Evolutionary conservation across 2,329 filamentous ascomycete genomes (phyloP), one percentile per base, ranked within the genome.

Genomic region (Stemphylium lycopersici): DNA sequence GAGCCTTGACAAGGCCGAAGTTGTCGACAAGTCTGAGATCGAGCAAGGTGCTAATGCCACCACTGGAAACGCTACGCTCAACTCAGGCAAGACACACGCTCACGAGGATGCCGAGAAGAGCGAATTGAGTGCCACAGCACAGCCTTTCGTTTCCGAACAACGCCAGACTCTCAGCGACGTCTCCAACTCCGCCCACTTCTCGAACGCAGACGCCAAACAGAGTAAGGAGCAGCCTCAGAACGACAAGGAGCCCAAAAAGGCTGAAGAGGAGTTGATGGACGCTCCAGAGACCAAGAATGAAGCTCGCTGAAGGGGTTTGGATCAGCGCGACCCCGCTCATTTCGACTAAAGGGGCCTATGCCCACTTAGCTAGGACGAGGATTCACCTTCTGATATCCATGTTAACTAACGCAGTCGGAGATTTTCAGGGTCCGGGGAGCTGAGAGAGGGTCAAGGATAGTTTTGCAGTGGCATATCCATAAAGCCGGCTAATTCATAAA

Each of bases 21-120:
- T 59, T 18, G 50, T 65, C 7, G 61, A 75, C 29, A 66, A 58
- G 18, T 41, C 67, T 20, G 77, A 75, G 65, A 62, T 76, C 40
- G 67, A 69, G 10, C 60, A 63, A n/a, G 65, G 69, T 34, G 69
- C 70, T n/a, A 57, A 73, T 40, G 72, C 68, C 6, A 67, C 71
- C 50, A 66, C 70, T 5, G 75, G 76, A 31, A 67, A 65, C 12
- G 62, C 70, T 36, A 42, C 68, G 13, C 48, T 72, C 8, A 66
- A 70, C 40, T 64, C 64, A 36, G 67, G 68, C 16, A 71, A 76
- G 53, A 61, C 65, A 37, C 67, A 67, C 29, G 71, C 71, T 37
- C 67, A 31, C 31, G 18, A 20, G 11, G 20, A 48, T 34, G 13
- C n/a, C 11, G 46, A 49, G 20, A 54, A 49, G 52, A 69, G 67